A percentile compares a stretch with the other conserved stretches of the same genome.
These are phyloP conservation scores for Penicillium macrosclerotiorum DNA, from an alignment of 495 filamentous ascomycete genomes.

Conservation along the genomic window DNA sequence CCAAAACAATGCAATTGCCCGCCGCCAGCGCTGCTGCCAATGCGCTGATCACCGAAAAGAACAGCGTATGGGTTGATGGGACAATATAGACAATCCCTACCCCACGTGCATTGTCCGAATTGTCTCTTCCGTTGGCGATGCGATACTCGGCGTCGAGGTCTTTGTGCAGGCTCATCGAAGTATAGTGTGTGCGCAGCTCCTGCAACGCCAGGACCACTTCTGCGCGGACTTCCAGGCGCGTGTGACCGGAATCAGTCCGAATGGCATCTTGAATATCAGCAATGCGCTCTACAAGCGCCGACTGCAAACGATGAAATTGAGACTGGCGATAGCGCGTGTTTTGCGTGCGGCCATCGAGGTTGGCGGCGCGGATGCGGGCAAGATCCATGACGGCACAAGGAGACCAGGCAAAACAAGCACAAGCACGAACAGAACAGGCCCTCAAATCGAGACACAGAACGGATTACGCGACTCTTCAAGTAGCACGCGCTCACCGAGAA, in stretches of 20 bases:
- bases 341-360: constrained; percentile 45
- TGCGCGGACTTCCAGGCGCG: constrained; percentile 35
- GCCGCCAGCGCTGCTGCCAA: constrained; percentile 48
- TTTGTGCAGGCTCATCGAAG: constrained; percentile 32
- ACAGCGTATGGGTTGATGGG: constrained; percentile 44
- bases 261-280: constrained; percentile 39
- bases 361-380: constrained; percentile 37
- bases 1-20: constrained; percentile 52
- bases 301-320: constrained; percentile 45
- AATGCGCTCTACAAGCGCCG: constrained; percentile 29
- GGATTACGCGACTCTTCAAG: neutral
- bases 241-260: constrained; percentile 32
- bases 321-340: constrained; percentile 46
- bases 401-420: neutral
- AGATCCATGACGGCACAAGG: constrained; percentile 31
- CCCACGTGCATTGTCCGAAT: constrained; percentile 19
- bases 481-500: neutral
- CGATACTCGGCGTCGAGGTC: constrained; percentile 48
- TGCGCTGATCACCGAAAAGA: constrained; percentile 47
- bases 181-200: constrained; percentile 44
- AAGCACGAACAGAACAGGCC: neutral
- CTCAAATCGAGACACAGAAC: neutral
- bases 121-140: constrained; percentile 44
- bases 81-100: constrained; percentile 53
- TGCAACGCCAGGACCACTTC: constrained; percentile 42